Percentiles rank a stretch among this genome's conserved stretches.
phyloP scores from a whole-genome alignment of 2,329 filamentous ascomycete species.

The Aspergillus ochraceoroseus region DNA sequence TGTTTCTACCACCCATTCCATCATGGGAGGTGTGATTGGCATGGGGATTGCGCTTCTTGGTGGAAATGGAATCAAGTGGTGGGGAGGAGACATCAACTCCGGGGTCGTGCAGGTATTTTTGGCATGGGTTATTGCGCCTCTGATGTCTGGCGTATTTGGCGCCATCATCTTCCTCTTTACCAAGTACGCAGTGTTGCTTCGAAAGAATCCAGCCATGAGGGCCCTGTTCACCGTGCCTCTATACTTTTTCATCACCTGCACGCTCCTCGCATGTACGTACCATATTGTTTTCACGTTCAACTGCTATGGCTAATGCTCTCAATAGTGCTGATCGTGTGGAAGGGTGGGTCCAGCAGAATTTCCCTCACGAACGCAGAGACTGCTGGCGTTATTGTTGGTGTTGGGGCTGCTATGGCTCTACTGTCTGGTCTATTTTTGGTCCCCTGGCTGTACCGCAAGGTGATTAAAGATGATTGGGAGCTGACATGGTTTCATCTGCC shows the following conservation, averaged over 20 bases:
- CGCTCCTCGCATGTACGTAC: slow-evolving; percentile 17
- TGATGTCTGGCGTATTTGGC: slow-evolving; percentile 15
- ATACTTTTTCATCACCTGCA: slow-evolving; percentile 19
- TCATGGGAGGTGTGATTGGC: slow-evolving; percentile 20
- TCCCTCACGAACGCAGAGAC: slow-evolving; percentile 12
- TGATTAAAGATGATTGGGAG: slow-evolving; percentile 18
- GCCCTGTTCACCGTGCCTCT: slow-evolving; percentile 16
- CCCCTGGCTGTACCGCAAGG: slow-evolving; percentile 18
- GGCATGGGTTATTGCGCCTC: slow-evolving; percentile 21
- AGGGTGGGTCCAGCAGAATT: slow-evolving; percentile 18
- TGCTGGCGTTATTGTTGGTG: slow-evolving; percentile 15
- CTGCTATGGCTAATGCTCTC: background rate
- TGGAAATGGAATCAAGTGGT: slow-evolving; percentile 15
- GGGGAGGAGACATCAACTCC: slow-evolving; percentile 21
- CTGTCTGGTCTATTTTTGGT: slow-evolving; percentile 12
- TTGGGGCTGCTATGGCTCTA: slow-evolving; percentile 14
- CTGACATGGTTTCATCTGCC: slow-evolving; percentile 15
- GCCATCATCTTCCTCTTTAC: slow-evolving; percentile 19
- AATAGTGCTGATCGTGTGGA: slow-evolving; percentile 23
- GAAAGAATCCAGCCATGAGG: slow-evolving; percentile 12
- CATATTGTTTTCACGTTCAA: background rate
- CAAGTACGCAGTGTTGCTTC: slow-evolving; percentile 16
- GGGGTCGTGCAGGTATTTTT: slow-evolving; percentile 22
- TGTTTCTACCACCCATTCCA: slow-evolving; percentile 21
- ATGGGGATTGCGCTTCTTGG: slow-evolving; percentile 20